A percentile compares a stretch with the other conserved stretches of the same genome.
Evolutionary conservation across 345 rosid species (phyloP).

Genomic region (Rhizophora mangle): DNA sequence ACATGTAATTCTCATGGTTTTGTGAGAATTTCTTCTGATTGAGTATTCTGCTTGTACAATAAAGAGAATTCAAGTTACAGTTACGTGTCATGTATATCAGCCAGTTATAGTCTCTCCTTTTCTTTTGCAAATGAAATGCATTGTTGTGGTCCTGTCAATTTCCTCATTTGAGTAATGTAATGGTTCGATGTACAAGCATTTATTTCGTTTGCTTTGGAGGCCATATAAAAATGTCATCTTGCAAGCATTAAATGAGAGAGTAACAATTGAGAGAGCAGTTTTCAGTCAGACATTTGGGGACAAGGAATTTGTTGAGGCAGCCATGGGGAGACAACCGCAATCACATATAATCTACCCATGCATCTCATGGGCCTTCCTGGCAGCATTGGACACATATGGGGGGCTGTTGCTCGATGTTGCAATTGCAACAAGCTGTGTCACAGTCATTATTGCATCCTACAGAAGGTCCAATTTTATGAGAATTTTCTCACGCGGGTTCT

Average conservation of each 20-base stretch:
- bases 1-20: background rate
- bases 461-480: background rate
- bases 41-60: background rate
- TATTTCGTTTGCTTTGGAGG: background rate
- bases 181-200: background rate
- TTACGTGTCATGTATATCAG: too few relatives aligned
- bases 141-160: too few relatives aligned
- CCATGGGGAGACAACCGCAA: background rate
- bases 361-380: constrained; percentile 32
- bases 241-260: background rate
- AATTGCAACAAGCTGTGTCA: constrained; percentile 69
- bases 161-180: background rate
- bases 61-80: background rate
- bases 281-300: background rate
- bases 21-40: background rate
- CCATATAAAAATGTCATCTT: background rate
- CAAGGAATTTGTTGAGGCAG: background rate
- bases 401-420: constrained; percentile 61
- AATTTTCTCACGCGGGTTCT: background rate
- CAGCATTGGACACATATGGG: constrained; percentile 71
- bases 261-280: background rate
- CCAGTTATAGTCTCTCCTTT: background rate
- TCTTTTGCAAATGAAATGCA: too few relatives aligned
- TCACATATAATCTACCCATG: background rate
- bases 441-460: constrained; percentile 79